Conservation (phyloP, 805 yeast species). For the Maudiozyma saulgeensis region DNA sequence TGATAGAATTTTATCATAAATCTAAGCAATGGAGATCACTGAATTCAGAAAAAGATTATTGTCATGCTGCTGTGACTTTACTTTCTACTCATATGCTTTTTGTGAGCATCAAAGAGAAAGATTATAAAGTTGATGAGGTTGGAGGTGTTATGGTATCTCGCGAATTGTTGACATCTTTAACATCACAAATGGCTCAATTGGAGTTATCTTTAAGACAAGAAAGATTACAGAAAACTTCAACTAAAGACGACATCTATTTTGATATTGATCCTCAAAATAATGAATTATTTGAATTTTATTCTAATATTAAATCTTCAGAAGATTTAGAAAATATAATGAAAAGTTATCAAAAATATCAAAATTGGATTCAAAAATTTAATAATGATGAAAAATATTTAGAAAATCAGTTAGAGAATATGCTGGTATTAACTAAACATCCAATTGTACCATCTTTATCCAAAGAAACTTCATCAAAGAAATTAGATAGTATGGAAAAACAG, state of each 20-base stretch:
- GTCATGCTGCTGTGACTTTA: background rate
- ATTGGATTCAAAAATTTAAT: background rate
- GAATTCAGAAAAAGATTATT: background rate
- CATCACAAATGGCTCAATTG: background rate
- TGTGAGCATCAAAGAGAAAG: background rate
- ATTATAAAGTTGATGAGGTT: background rate
- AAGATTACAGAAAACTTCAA: background rate
- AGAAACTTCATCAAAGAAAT: background rate
- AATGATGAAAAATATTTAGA: constrained; percentile 1
- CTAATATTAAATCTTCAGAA: background rate
- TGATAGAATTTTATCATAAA: background rate
- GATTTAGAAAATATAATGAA: constrained; percentile 1
- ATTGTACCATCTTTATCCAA: background rate
- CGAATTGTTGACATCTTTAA: background rate
- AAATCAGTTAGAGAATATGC: background rate
- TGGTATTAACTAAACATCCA: background rate
- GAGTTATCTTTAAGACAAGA: background rate
- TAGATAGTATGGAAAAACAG: background rate
- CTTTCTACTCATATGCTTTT: background rate
- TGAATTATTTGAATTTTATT: constrained; percentile 1
- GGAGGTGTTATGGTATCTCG: background rate
- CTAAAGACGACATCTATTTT: background rate
- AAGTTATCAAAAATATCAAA: background rate
- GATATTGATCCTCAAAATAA: constrained; percentile 2
- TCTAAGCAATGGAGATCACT: background rate